phyloP scores from a whole-genome alignment of 441 rosid species.

The Geranium incanum region DNA sequence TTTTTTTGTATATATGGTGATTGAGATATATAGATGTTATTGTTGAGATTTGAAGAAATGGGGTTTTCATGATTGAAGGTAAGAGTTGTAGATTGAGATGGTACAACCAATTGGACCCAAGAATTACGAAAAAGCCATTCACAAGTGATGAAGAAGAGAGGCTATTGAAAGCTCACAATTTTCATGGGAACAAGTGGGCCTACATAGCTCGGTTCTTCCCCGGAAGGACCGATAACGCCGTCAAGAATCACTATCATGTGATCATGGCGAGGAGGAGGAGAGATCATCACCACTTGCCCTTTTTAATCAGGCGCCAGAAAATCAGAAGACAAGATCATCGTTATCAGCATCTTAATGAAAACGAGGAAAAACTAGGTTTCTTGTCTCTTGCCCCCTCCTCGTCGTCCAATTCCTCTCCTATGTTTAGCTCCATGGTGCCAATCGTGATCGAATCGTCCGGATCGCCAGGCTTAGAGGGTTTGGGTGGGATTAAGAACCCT shows the following conservation, averaged over 20 bases:
- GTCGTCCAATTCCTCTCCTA: not conserved
- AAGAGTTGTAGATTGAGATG: conserved; percentile 94
- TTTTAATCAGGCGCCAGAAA: not conserved
- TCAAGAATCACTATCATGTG: conserved; percentile 98
- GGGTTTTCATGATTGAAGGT: conserved; percentile 31
- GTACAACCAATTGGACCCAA: conserved; percentile 96
- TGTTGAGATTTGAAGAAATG: not conserved
- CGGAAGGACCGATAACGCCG: conserved; percentile 93
- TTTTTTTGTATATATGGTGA: too few relatives aligned
- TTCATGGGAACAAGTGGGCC: conserved; percentile 95
- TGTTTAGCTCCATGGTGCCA: not conserved
- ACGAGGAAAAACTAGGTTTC: not conserved
- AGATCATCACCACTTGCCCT: not conserved
- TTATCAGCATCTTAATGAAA: not conserved
- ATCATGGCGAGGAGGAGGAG: conserved; percentile 55
- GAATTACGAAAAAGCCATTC: conserved; percentile 75
- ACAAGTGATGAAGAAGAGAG: conserved; percentile 82
- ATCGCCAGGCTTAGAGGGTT: not conserved
- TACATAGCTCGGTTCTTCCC: conserved; percentile 84
- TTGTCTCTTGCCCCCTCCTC: not conserved
- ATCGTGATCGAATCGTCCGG: not conserved
- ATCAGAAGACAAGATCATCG: not conserved
- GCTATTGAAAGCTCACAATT: conserved; percentile 60
- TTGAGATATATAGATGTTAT: not conserved
- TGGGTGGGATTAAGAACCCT: not conserved